Evolutionary conservation across 2,329 filamentous ascomycete genomes (phyloP), one percentile per base, ranked within the genome.

Genomic region (Colletotrichum sp.): DNA sequence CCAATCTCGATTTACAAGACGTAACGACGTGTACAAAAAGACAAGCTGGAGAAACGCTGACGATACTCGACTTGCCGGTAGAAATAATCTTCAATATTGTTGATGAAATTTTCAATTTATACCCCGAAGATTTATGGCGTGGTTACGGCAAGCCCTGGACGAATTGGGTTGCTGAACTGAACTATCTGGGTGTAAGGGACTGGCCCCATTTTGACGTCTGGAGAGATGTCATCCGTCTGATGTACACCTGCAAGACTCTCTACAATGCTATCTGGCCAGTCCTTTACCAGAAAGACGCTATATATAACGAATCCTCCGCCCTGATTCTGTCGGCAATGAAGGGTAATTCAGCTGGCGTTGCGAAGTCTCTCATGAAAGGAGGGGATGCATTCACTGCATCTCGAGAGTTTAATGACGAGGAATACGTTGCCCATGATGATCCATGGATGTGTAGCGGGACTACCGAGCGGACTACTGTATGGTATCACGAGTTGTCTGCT

Each of bases 341-440:
- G 3, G 44, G 44, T 1, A 49, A 49, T 1, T 21, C n/a, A 49
- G 44, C 44, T 49, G 44, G 44, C 3, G 44, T 49, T 49, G n/a
- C 44, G 2, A 49, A 49, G 44, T 49, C 44, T 49, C 44, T 49
- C 6, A 13, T 21, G 44, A n/a, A 49, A 49, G 44, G 3, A 3
- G 44, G 44, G 9, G 0, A 4, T 49, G 44, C 1, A 12, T 49
- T 4, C 2, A 0, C 44, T 4, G 3, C 44, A 49, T 49, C 4
- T 4, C 44, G 44, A 49, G 44, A 49, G 0, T 49, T 49, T 21
- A 0, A 12, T 10, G 39, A 26, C 24, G 24, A 24, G 24, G 24
- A 24, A 24, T 24, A 24, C 24, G 24, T 24, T 24, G 24, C 24
- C 24, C 24, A 24, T 24, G 24, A 24, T 24, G 24, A 24, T 24